These are phyloP conservation scores for Aspergillus alliaceus DNA, from an alignment of 2,329 filamentous ascomycete species.

Conservation along the genomic window DNA sequence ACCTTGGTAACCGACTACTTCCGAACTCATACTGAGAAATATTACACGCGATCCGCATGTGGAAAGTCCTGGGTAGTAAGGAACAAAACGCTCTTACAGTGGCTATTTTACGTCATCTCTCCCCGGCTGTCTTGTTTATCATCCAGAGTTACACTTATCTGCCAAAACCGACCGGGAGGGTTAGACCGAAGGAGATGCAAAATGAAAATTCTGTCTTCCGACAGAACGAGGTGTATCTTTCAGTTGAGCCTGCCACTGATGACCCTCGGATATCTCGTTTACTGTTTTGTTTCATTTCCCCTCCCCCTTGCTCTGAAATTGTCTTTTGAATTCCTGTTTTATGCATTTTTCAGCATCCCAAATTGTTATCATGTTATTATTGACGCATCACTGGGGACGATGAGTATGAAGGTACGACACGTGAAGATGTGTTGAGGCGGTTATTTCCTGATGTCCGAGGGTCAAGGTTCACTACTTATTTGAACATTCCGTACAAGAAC, in stretches of 20 bases:
- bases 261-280: slow-evolving; percentile 18
- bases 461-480: slow-evolving; percentile 16
- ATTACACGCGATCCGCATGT: slow-evolving; percentile 13
- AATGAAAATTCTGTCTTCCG: slow-evolving; percentile 27
- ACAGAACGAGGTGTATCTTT: slow-evolving; percentile 18
- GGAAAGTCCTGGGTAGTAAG: slow-evolving; percentile 19
- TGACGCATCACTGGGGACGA: slow-evolving; percentile 31
- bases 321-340: slow-evolving; percentile 13
- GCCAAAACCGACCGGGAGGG: slow-evolving; percentile 21
- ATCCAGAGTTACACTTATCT: slow-evolving; percentile 12
- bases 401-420: slow-evolving; percentile 24
- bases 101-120: slow-evolving; percentile 36
- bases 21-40: slow-evolving; percentile 7
- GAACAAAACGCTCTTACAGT: slow-evolving; percentile 34
- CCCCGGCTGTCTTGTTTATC: slow-evolving; percentile 8
- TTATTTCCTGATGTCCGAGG: slow-evolving; percentile 9
- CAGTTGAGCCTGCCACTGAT: slow-evolving; percentile 18
- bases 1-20: slow-evolving; percentile 6
- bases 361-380: slow-evolving; percentile 21
- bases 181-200: slow-evolving; percentile 35
- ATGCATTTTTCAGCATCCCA: slow-evolving; percentile 9
- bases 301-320: slow-evolving; percentile 10
- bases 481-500: slow-evolving; percentile 8
- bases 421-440: slow-evolving; percentile 18
- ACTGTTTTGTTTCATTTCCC: slow-evolving; percentile 14